Conservation (phyloP, 2,329 filamentous ascomycete genomes). For the Aspergillus piperis region DNA sequence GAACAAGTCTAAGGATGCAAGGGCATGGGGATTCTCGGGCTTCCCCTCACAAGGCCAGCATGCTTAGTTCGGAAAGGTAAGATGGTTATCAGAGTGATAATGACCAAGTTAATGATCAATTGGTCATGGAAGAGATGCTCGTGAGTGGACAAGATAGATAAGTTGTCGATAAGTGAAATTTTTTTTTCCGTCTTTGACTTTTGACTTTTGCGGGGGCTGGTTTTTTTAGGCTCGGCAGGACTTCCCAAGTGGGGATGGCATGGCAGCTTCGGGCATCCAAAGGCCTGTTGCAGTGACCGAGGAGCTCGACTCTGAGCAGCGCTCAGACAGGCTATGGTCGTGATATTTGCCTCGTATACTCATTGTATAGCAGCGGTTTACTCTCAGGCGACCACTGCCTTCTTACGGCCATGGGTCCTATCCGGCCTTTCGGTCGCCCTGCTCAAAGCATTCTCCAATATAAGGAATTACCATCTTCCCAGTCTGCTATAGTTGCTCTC, state of each 20-base stretch:
- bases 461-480: not conserved
- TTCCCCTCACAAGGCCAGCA: slow-evolving; percentile 9
- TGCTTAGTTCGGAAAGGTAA: not conserved
- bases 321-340: not conserved
- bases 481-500: not conserved
- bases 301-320: no score
- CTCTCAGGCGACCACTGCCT: not conserved
- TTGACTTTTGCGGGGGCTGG: slow-evolving; percentile 20
- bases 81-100: slow-evolving; percentile 1
- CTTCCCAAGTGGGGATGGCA: slow-evolving; percentile 29
- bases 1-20: not conserved
- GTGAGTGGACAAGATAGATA: slow-evolving; percentile 7
- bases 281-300: not conserved
- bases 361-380: not conserved
- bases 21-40: slow-evolving; percentile 1
- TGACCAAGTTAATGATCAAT: slow-evolving; percentile 3
- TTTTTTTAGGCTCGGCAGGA: slow-evolving; percentile 32
- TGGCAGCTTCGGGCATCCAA: not conserved
- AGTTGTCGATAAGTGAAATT: slow-evolving; percentile 11
- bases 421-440: not conserved
- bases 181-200: slow-evolving; percentile 26
- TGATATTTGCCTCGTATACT: not conserved
- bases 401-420: not conserved
- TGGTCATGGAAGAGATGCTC: slow-evolving; percentile 1
- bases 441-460: not conserved